Conservation (phyloP, 768 basidiomycete species). For the Fomitopsis serialis region DNA sequence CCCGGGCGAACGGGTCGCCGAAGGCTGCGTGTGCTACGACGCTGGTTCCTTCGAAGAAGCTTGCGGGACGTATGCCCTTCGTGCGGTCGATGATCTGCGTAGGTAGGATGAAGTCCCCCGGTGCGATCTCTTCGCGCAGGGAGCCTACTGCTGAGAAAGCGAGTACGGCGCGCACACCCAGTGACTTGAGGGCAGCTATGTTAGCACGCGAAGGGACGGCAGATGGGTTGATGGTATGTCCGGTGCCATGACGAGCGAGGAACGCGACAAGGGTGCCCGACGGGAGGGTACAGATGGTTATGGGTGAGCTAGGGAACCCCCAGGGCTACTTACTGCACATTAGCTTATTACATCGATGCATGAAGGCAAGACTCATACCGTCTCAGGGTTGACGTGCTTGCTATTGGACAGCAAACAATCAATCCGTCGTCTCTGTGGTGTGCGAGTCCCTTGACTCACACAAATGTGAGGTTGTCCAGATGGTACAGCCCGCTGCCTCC, state of each 20-base stretch:
- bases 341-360: no score
- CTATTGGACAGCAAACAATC: slow-evolving; percentile 33
- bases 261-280: slow-evolving; percentile 82
- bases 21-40: slow-evolving; percentile 93
- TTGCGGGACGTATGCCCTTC: slow-evolving; percentile 81
- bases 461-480: slow-evolving; percentile 81
- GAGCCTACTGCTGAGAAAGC: slow-evolving; percentile 97
- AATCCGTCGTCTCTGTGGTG: not conserved
- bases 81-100: slow-evolving; percentile 95
- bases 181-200: slow-evolving; percentile 89
- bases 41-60: slow-evolving; percentile 78
- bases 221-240: slow-evolving; percentile 77
- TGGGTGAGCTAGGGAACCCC: slow-evolving; percentile 88
- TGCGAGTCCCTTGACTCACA: slow-evolving; percentile 53
- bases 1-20: slow-evolving; percentile 81
- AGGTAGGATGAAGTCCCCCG: slow-evolving; percentile 85
- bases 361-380: slow-evolving; percentile 43
- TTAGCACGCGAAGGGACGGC: slow-evolving; percentile 84
- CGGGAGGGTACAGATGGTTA: slow-evolving; percentile 83
- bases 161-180: slow-evolving; percentile 85
- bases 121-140: slow-evolving; percentile 86
- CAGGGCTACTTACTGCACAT: slow-evolving; percentile 60
- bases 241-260: slow-evolving; percentile 83
- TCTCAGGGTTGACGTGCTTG: slow-evolving; percentile 72
- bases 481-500: slow-evolving; percentile 93